These are phyloP conservation scores for Aspergillus costaricaensis DNA, from an alignment of 2,329 filamentous ascomycete species.

Conservation along the genomic window DNA sequence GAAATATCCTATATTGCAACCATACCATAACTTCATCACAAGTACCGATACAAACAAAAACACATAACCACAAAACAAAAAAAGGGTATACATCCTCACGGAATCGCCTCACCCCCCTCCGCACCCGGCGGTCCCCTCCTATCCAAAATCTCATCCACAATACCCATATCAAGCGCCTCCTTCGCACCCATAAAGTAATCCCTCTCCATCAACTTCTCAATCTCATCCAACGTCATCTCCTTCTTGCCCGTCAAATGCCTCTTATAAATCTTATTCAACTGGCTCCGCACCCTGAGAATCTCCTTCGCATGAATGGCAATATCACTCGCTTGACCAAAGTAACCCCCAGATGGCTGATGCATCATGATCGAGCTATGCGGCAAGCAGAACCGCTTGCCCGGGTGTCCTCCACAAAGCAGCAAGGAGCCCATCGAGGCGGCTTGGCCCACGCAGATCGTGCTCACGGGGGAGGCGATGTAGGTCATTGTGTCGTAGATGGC, in stretches of 20 bases:
- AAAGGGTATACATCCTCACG: not conserved
- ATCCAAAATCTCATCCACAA: slow-evolving; percentile 84
- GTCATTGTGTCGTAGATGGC: slow-evolving; percentile 99
- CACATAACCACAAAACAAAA: not conserved
- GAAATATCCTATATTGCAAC: not conserved
- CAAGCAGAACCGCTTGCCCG: slow-evolving; percentile 82
- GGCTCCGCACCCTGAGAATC: slow-evolving; percentile 81
- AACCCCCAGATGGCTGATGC: slow-evolving; percentile 85
- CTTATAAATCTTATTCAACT: slow-evolving; percentile 88
- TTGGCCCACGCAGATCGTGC: slow-evolving; percentile 91
- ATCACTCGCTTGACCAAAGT: slow-evolving; percentile 69
- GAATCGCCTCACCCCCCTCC: slow-evolving; percentile 27
- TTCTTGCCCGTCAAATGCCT: slow-evolving; percentile 72
- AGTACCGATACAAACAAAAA: not conserved
- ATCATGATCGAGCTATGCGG: slow-evolving; percentile 97
- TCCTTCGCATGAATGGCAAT: slow-evolving; percentile 98
- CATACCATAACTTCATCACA: not conserved
- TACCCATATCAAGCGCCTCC: slow-evolving; percentile 85
- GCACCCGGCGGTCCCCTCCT: slow-evolving; percentile 34
- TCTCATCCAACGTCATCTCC: slow-evolving; percentile 73
- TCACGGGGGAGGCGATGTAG: slow-evolving; percentile 90
- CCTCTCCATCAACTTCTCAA: slow-evolving; percentile 94
- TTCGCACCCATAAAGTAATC: slow-evolving; percentile 91
- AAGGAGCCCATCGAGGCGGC: slow-evolving; percentile 94
- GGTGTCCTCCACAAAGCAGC: slow-evolving; percentile 79